Evolutionary conservation across 768 basidiomycete species (phyloP).

Genomic region (Leucosporidium scottii): DNA sequence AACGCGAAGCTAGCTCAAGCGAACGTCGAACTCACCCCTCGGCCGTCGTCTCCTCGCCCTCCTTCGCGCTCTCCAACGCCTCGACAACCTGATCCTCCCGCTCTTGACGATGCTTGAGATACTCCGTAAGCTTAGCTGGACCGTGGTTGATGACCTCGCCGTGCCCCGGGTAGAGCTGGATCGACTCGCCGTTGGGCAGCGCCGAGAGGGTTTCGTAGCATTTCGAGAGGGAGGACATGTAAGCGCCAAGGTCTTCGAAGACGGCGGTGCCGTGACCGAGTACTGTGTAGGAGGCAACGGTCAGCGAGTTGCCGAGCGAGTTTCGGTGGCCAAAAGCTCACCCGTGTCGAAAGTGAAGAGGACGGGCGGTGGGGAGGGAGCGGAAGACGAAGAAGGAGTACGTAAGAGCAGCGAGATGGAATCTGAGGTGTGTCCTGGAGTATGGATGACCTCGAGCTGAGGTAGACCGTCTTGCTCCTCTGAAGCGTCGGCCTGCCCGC

Average conservation of each 20-base stretch:
- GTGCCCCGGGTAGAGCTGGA: conserved; percentile 74
- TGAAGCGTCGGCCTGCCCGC: not conserved
- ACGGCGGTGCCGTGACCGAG: conserved; percentile 84
- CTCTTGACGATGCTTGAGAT: conserved; percentile 72
- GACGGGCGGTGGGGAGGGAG: conserved; percentile 39
- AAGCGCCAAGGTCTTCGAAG: conserved; percentile 72
- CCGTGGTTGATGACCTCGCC: conserved; percentile 69
- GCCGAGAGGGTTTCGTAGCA: not conserved
- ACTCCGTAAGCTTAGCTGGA: conserved; percentile 55
- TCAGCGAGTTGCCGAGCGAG: no score
- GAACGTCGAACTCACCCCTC: conserved; percentile 12
- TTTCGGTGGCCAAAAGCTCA: no score
- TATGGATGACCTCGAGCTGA: conserved; percentile 61
- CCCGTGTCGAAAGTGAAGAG: conserved; percentile 80
- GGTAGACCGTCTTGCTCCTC: not conserved
- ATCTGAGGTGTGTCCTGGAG: conserved; percentile 86
- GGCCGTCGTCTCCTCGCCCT: conserved; percentile 47
- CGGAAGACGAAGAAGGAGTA: conserved; percentile 44
- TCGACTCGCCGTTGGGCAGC: not conserved
- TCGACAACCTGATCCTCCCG: conserved; percentile 69
- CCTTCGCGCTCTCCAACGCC: conserved; percentile 19
- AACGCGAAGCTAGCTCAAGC: not conserved
- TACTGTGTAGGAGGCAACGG: conserved; percentile 41
- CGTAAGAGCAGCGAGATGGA: conserved; percentile 64
- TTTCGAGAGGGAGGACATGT: conserved; percentile 57